These are phyloP conservation scores for Fusarium solani-melongenae DNA, from an alignment of 2,329 filamentous ascomycete genomes.

Conservation along the genomic window DNA sequence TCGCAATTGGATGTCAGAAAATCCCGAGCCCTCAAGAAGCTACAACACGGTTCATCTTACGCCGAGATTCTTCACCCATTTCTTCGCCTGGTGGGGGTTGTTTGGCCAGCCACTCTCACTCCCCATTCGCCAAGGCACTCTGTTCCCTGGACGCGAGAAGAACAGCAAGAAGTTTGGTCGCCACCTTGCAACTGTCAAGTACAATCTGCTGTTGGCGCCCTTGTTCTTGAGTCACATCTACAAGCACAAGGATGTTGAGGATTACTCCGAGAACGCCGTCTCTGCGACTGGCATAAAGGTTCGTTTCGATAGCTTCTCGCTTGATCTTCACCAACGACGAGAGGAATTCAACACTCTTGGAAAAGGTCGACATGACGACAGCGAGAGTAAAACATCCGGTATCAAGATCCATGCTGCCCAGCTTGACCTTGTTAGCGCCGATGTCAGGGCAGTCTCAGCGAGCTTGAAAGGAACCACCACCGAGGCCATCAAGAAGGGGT, in stretches of 20 bases:
- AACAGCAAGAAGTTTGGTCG: constrained; percentile 98
- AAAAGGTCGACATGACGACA: constrained; percentile 79
- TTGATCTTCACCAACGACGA: constrained; percentile 92
- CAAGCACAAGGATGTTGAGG: constrained; percentile 96
- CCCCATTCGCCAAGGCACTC: constrained; percentile 88
- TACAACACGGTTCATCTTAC: constrained; percentile 97
- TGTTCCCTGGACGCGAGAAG: constrained; percentile 94
- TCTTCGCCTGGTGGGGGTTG: constrained; percentile 97
- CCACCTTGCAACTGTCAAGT: constrained; percentile 98
- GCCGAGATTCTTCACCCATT: constrained; percentile 97
- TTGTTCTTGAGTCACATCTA: constrained; percentile 97
- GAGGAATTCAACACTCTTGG: constrained; percentile 90
- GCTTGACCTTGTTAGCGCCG: constrained; percentile 89
- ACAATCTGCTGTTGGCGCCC: constrained; percentile 90
- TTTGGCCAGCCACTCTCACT: constrained; percentile 96
- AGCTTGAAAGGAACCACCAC: constrained; percentile 84
- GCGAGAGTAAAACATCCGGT: constrained; percentile 76
- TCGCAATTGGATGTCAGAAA: constrained; percentile 84
- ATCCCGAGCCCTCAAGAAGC: constrained; percentile 81
- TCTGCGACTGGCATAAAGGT: constrained; percentile 97
- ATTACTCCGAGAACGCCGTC: constrained; percentile 79
- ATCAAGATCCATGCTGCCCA: constrained; percentile 98
- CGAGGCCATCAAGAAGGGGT: constrained; percentile 76
- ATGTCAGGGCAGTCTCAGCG: constrained; percentile 92
- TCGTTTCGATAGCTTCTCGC: constrained; percentile 94